phyloP scores from a whole-genome alignment of 2,329 filamentous ascomycete species.

The Colletotrichum sp. region DNA sequence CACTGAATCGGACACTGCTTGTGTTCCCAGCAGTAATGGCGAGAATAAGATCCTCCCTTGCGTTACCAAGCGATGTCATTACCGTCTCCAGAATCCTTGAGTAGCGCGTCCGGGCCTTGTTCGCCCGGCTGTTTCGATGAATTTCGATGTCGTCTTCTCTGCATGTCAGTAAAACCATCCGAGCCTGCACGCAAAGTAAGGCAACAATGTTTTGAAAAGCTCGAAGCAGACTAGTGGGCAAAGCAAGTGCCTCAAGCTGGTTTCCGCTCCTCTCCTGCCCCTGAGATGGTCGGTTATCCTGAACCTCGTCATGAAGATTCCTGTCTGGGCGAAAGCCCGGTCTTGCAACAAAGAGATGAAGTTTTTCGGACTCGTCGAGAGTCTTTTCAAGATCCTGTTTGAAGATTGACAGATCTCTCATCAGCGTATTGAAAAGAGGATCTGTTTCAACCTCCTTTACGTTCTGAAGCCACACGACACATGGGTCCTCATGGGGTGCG shows the following conservation, averaged over 20 bases:
- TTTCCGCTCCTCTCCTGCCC: no score
- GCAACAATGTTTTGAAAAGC: no score
- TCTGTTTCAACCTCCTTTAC: neutral
- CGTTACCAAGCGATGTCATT: no score
- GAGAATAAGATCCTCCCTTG: neutral
- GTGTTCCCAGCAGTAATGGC: neutral
- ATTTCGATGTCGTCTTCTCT: no score
- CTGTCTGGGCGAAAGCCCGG: neutral
- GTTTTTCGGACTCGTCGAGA: neutral
- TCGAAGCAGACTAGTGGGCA: no score
- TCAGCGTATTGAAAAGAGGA: neutral
- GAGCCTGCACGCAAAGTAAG: no score
- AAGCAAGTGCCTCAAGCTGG: no score
- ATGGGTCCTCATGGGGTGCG: neutral
- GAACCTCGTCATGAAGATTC: no score
- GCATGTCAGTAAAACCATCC: no score
- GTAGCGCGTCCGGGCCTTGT: neutral
- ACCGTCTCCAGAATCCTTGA: no score
- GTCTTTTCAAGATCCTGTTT: neutral
- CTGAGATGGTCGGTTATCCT: no score
- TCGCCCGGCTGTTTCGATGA: neutral
- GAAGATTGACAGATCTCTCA: neutral
- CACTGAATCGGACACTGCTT: neutral
- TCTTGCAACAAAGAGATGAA: neutral
- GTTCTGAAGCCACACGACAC: neutral